Conservation (phyloP, 2,329 filamentous ascomycete genomes). For the Cercospora beticola region DNA sequence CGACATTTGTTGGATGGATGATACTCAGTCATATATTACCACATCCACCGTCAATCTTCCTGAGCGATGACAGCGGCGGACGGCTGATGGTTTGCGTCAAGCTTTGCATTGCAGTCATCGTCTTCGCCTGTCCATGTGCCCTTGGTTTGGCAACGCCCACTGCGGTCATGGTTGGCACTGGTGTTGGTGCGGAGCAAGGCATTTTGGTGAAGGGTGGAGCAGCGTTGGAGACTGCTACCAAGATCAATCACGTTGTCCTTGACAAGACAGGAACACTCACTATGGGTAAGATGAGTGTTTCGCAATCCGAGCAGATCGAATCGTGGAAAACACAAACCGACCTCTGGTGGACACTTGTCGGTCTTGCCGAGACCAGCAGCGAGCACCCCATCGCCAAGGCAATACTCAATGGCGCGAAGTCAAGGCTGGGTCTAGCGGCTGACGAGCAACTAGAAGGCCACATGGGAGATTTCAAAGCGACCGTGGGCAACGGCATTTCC, state of each 20-base stretch:
- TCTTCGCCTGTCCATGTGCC: slow-evolving; percentile 95
- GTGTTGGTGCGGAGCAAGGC: slow-evolving; percentile 88
- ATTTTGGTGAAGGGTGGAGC: slow-evolving; percentile 98
- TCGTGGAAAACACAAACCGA: slow-evolving; percentile 70
- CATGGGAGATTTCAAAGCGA: slow-evolving; percentile 78
- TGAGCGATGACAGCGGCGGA: slow-evolving; percentile 75
- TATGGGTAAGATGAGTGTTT: slow-evolving; percentile 91
- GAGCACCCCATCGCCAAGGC: slow-evolving; percentile 96
- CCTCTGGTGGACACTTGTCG: slow-evolving; percentile 94
- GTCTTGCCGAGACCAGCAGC: slow-evolving; percentile 90
- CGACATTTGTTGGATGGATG: slow-evolving; percentile 93
- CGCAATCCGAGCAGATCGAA: slow-evolving; percentile 64
- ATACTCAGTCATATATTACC: slow-evolving; percentile 81
- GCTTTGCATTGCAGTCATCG: slow-evolving; percentile 96
- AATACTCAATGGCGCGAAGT: slow-evolving; percentile 72
- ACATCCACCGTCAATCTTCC: slow-evolving; percentile 85
- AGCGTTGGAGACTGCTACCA: slow-evolving; percentile 85
- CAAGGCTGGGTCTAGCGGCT: slow-evolving; percentile 67
- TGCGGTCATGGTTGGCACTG: slow-evolving; percentile 98
- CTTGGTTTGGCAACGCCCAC: slow-evolving; percentile 95
- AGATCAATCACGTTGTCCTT: slow-evolving; percentile 83
- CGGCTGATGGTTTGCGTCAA: slow-evolving; percentile 96
- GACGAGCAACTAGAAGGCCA: slow-evolving; percentile 79
- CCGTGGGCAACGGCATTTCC: slow-evolving; percentile 80
- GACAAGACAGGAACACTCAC: slow-evolving; percentile 97